phyloP scores from a whole-genome alignment of 768 basidiomycete species.

The Tricholoma bakamatsutake region DNA sequence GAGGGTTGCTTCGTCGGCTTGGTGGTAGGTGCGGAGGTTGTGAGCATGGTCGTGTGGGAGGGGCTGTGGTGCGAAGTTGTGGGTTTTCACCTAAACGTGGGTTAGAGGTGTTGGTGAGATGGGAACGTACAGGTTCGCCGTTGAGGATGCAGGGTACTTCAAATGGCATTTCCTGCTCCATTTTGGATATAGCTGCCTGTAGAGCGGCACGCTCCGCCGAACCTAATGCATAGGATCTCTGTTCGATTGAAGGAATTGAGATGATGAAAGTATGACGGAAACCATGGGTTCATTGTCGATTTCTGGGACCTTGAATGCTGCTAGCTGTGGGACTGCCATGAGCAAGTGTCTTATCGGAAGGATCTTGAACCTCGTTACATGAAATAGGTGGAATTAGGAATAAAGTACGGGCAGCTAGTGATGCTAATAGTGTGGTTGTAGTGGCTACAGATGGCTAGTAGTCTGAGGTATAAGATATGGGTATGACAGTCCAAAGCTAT shows the following conservation, averaged over 20 bases:
- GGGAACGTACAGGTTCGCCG: slow-evolving; percentile 66
- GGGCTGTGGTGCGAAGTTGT: slow-evolving; percentile 69
- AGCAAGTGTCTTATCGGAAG: slow-evolving; percentile 7
- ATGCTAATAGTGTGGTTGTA: not conserved
- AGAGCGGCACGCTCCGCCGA: slow-evolving; percentile 73
- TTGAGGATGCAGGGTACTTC: slow-evolving; percentile 93
- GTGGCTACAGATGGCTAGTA: no score
- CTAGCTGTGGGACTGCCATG: slow-evolving; percentile 74
- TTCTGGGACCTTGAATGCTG: slow-evolving; percentile 77
- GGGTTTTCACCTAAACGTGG: slow-evolving; percentile 64
- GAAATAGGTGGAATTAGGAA: no score
- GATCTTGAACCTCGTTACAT: slow-evolving; percentile 4
- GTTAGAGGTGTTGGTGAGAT: not conserved
- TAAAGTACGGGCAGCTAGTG: no score
- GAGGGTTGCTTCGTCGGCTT: slow-evolving; percentile 76
- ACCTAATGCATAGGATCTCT: slow-evolving; percentile 76
- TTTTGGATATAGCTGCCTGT: slow-evolving; percentile 65
- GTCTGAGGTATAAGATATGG: not conserved
- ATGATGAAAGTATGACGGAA: no score
- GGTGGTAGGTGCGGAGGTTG: slow-evolving; percentile 81
- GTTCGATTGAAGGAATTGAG: no score
- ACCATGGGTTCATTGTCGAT: slow-evolving; percentile 96
- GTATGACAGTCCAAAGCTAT: slow-evolving; percentile 6
- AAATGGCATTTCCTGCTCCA: slow-evolving; percentile 81
- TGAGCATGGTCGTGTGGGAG: slow-evolving; percentile 84